A percentile compares a stretch with the other conserved stretches of the same genome.
phyloP scores from a whole-genome alignment of 1,139 yeast genomes.

The Saccharomyces hybrid region DNA sequence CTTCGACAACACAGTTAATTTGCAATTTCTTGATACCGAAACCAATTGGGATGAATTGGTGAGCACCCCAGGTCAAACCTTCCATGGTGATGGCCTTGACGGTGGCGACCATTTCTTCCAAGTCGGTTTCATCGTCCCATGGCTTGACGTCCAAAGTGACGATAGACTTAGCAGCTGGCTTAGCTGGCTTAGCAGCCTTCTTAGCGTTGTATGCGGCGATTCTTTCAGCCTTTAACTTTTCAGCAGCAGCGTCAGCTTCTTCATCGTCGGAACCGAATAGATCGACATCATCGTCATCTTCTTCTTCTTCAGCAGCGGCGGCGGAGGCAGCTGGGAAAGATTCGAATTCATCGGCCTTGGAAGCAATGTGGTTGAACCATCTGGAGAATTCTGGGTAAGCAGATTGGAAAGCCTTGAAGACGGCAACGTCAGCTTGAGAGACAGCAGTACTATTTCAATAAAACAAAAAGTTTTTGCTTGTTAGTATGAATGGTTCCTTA shows the following conservation, averaged over 20 bases:
- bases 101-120: conserved; percentile 77
- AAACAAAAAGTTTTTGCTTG: not conserved
- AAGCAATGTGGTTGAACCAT: conserved; percentile 98
- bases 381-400: conserved; percentile 93
- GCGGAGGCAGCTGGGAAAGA: conserved; percentile 77
- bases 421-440: conserved; percentile 92
- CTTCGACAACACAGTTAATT: conserved; percentile 97
- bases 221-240: conserved; percentile 94
- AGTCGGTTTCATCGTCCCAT: conserved; percentile 99
- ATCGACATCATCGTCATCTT: conserved; percentile 86
- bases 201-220: conserved; percentile 95
- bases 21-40: conserved; percentile 99
- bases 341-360: conserved; percentile 78
- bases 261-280: conserved; percentile 89
- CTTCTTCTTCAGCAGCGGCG: conserved; percentile 51
- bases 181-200: conserved; percentile 95
- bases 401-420: conserved; percentile 89
- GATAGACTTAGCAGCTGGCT: conserved; percentile 96
- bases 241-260: conserved; percentile 95
- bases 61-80: conserved; percentile 98
- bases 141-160: conserved; percentile 98
- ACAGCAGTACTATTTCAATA: conserved; percentile 54
- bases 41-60: conserved; percentile 94
- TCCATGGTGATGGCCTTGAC: conserved; percentile 81
- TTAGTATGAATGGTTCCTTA: not conserved